Conservation (phyloP, 306 rosid species). For the Trifolium dubium region DNA sequence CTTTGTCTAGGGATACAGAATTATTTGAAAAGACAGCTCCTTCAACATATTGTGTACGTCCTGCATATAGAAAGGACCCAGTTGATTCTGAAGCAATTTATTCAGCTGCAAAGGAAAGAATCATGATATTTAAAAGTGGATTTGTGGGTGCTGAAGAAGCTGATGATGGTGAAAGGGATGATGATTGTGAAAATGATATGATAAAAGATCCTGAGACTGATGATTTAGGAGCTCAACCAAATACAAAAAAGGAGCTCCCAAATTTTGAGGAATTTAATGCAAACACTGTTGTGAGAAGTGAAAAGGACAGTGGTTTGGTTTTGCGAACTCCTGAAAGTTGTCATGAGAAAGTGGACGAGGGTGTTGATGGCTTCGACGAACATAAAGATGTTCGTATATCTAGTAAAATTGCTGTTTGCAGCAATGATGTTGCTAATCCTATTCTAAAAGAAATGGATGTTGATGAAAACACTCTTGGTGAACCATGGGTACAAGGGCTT, state of each 20-base stretch:
- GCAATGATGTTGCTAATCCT: constrained; percentile 39
- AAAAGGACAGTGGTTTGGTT: constrained; percentile 38
- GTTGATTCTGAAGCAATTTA: constrained; percentile 67
- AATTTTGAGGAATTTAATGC: constrained; percentile 43
- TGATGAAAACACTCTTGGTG: constrained; percentile 65
- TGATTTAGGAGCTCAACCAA: constrained; percentile 59
- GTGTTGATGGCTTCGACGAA: constrained; percentile 26
- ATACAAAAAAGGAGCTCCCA: constrained; percentile 39
- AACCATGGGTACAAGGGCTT: constrained; percentile 82
- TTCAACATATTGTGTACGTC: constrained; percentile 74
- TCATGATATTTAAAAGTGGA: constrained; percentile 58
- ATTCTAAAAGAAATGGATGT: constrained; percentile 51
- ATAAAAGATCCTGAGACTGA: constrained; percentile 66
- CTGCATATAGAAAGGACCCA: constrained; percentile 71
- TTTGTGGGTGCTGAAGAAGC: constrained; percentile 59
- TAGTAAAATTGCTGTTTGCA: constrained; percentile 41
- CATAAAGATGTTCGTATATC: constrained; percentile 42
- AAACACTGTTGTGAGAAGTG: constrained; percentile 36
- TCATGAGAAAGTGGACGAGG: constrained; percentile 42
- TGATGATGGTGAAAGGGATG: constrained; percentile 74
- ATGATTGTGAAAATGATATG: constrained; percentile 68
- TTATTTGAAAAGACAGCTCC: constrained; percentile 88
- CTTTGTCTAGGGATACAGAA: constrained; percentile 82
- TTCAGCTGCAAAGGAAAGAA: constrained; percentile 73
- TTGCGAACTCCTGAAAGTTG: constrained; percentile 45